Percentiles rank a stretch among this genome's conserved stretches.
Conservation (phyloP, 2,329 filamentous ascomycete species). For the Cephalotrichum gorgonifer region DNA sequence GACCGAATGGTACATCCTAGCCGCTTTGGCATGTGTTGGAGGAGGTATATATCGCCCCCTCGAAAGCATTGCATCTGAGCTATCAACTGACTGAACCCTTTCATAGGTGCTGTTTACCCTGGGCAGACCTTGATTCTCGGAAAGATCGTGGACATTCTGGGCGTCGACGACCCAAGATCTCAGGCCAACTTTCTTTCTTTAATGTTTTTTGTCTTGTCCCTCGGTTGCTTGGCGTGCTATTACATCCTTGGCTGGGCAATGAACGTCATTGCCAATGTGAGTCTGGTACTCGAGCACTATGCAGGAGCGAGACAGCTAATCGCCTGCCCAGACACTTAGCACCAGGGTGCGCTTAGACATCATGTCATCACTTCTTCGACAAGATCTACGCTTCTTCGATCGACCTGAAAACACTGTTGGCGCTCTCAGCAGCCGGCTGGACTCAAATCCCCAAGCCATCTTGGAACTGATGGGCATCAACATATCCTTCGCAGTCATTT, state of each 20-base stretch:
- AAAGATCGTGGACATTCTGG: slow-evolving; percentile 26
- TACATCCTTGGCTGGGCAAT: slow-evolving; percentile 22
- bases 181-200: slow-evolving; percentile 40
- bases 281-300: slow-evolving; percentile 4
- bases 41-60: slow-evolving; percentile 9
- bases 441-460: slow-evolving; percentile 32
- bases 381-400: slow-evolving; percentile 41
- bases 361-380: slow-evolving; percentile 41
- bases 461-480: slow-evolving; percentile 40
- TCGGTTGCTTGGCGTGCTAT: slow-evolving; percentile 33
- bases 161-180: no score
- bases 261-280: slow-evolving; percentile 19
- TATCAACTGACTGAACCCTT: not conserved
- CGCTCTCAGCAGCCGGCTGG: slow-evolving; percentile 24
- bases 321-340: slow-evolving; percentile 20
- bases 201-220: slow-evolving; percentile 45
- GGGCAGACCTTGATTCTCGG: slow-evolving; percentile 31
- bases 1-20: slow-evolving; percentile 6
- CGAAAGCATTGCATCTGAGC: not conserved
- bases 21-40: slow-evolving; percentile 4
- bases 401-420: slow-evolving; percentile 24
- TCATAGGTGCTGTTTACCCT: slow-evolving; percentile 20
- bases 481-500: slow-evolving; percentile 32
- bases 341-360: slow-evolving; percentile 24
- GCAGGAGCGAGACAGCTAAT: no score